phyloP scores from a whole-genome alignment of 192 early-diverging fungal genomes.

The Coemansia sp. region DNA sequence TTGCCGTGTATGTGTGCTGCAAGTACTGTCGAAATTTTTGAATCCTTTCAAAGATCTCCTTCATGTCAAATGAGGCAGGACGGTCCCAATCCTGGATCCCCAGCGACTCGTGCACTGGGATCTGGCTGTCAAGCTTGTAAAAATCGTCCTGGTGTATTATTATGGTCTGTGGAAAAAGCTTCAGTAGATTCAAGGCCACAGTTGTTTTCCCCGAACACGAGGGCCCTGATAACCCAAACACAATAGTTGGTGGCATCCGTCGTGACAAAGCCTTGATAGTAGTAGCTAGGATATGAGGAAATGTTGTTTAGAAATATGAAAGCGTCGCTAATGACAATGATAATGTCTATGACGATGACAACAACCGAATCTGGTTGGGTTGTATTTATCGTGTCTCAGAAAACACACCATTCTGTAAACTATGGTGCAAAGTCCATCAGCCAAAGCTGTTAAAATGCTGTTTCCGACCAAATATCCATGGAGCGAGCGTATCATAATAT shows the following conservation, averaged over 20 bases:
- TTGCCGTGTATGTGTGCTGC: not conserved
- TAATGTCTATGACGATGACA: too few species aligned
- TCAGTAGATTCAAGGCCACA: slow-evolving; percentile 57
- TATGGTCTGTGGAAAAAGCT: slow-evolving; percentile 60
- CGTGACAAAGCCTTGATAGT: too few species aligned
- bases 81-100: slow-evolving; percentile 78
- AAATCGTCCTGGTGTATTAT: slow-evolving; percentile 77
- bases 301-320: too few species aligned
- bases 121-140: slow-evolving; percentile 65
- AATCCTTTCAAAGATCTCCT: slow-evolving; percentile 18
- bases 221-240: slow-evolving; percentile 59
- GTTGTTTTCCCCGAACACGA: slow-evolving; percentile 76
- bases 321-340: too few species aligned
- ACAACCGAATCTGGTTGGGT: too few species aligned
- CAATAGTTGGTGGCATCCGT: slow-evolving; percentile 8
- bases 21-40: slow-evolving; percentile 6
- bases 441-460: too few species aligned
- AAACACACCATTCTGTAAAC: too few species aligned
- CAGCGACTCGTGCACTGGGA: slow-evolving; percentile 62
- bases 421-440: too few species aligned
- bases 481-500: too few species aligned
- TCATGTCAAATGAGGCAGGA: slow-evolving; percentile 67
- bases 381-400: too few species aligned
- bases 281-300: too few species aligned
- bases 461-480: too few species aligned